These are phyloP conservation scores for Coemansia asiatica DNA, from an alignment of 192 early-diverging fungal species.

Conservation along the genomic window DNA sequence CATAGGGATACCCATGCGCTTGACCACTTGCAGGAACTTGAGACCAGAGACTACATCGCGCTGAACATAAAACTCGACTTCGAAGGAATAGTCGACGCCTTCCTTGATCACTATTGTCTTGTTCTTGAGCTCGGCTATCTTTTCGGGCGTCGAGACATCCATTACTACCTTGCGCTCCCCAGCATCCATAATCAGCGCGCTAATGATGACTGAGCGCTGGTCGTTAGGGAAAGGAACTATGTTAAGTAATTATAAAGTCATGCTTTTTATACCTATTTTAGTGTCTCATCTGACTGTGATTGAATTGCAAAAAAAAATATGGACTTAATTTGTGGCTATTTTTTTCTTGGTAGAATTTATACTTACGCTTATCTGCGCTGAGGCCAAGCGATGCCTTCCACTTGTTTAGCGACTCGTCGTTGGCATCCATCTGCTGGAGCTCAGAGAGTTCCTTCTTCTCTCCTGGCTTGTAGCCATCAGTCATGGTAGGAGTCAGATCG, in stretches of 20 bases:
- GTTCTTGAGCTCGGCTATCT: conserved; percentile 67
- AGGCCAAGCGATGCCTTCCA: conserved; percentile 97
- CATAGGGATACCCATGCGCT: conserved; percentile 79
- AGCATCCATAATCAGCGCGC: conserved; percentile 41
- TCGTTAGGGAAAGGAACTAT: conserved; percentile 59
- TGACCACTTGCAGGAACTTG: conserved; percentile 92
- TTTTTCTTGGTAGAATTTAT: too few species aligned
- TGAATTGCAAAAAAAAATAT: conserved; percentile 11
- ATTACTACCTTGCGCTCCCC: conserved; percentile 27
- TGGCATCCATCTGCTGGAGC: conserved; percentile 80
- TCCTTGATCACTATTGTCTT: conserved; percentile 91
- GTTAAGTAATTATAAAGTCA: conserved; percentile 4
- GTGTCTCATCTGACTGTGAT: not conserved
- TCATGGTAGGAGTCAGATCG: conserved; percentile 71
- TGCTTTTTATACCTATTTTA: not conserved
- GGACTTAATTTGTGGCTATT: too few species aligned
- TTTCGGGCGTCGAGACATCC: conserved; percentile 59
- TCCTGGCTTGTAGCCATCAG: conserved; percentile 86
- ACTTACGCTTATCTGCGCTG: conserved; percentile 55
- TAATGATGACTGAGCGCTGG: conserved; percentile 57
- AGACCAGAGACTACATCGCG: conserved; percentile 94
- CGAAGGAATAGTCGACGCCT: conserved; percentile 89
- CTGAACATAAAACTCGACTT: conserved; percentile 92
- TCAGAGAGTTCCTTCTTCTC: conserved; percentile 90
- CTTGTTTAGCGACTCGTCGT: conserved; percentile 90